Conservation (phyloP, 1,284 basidiomycete genomes). For the Cryptococcus sp. region DNA sequence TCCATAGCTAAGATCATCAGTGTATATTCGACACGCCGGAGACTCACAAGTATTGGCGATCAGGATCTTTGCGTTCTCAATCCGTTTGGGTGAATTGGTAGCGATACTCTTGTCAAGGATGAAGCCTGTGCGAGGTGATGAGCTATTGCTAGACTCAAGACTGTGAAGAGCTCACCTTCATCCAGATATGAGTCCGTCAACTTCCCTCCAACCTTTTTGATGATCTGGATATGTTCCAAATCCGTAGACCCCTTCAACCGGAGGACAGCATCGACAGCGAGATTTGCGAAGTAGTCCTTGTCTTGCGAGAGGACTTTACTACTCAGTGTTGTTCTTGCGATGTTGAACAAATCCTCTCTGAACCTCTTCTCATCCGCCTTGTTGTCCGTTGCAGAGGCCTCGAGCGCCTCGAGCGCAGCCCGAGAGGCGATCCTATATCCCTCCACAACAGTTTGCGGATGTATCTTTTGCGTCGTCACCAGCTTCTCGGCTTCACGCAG, state of each 20-base stretch:
- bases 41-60: constrained; percentile 92
- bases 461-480: constrained; percentile 80
- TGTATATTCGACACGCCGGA: background rate
- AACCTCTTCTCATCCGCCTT: constrained; percentile 73
- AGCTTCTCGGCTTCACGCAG: constrained; percentile 95
- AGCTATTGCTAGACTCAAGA: constrained; percentile 5
- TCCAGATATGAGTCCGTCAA: constrained; percentile 98
- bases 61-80: constrained; percentile 94
- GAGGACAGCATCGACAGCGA: constrained; percentile 96
- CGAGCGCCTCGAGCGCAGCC: constrained; percentile 82
- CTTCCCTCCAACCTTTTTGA: constrained; percentile 99
- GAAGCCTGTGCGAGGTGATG: constrained; percentile 65
- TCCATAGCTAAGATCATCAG: constrained; percentile 77
- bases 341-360: constrained; percentile 90
- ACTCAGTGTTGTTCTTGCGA: constrained; percentile 92
- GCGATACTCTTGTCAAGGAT: constrained; percentile 97
- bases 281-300: constrained; percentile 98
- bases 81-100: constrained; percentile 89
- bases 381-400: constrained; percentile 79
- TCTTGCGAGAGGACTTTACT: constrained; percentile 97
- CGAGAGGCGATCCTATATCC: constrained; percentile 91
- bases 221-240: constrained; percentile 98
- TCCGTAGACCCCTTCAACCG: constrained; percentile 92
- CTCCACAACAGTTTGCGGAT: constrained; percentile 99
- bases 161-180: constrained; percentile 64